These are phyloP conservation scores for Albatrellus sp. DNA, from an alignment of 1,284 basidiomycete genomes.

Conservation along the genomic window DNA sequence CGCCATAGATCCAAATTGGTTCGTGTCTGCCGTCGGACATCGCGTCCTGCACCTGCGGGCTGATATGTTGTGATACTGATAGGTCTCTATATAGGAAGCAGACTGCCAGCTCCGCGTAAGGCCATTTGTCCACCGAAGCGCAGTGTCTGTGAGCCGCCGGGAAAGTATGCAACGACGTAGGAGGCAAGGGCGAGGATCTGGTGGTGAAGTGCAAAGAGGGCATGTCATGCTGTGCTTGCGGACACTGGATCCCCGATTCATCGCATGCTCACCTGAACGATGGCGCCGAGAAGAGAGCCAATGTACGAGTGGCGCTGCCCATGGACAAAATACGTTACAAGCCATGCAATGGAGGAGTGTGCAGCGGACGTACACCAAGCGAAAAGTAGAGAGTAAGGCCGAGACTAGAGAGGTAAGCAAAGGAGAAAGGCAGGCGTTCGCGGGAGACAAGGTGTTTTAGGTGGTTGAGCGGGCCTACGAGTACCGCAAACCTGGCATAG, in stretches of 20 bases:
- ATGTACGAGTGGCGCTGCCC: slow-evolving; percentile 67
- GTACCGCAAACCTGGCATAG: slow-evolving; percentile 62
- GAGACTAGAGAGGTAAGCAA: slow-evolving; percentile 73
- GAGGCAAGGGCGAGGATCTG: slow-evolving; percentile 72
- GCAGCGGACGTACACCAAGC: slow-evolving; percentile 48
- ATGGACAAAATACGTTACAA: neutral
- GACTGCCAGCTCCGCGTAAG: slow-evolving; percentile 66
- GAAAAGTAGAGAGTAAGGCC: slow-evolving; percentile 83
- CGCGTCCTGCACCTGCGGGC: too few species aligned
- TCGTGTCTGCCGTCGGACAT: too few species aligned
- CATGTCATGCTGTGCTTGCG: too few species aligned
- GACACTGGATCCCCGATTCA: neutral
- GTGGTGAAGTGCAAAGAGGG: slow-evolving; percentile 1
- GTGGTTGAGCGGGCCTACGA: slow-evolving; percentile 79
- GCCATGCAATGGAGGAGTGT: neutral
- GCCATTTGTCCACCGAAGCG: slow-evolving; percentile 76
- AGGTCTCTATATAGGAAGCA: slow-evolving; percentile 52
- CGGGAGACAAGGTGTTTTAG: slow-evolving; percentile 77
- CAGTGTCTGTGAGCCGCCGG: slow-evolving; percentile 72
- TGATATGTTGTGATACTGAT: too few species aligned
- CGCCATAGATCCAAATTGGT: too few species aligned
- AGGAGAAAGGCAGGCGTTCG: slow-evolving; percentile 82
- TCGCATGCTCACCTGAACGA: slow-evolving; percentile 50
- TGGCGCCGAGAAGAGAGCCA: slow-evolving; percentile 71
- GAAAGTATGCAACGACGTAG: slow-evolving; percentile 87